These are phyloP conservation scores for Phycomyces nitens DNA, from an alignment of 192 early-diverging fungal species.

Conservation along the genomic window DNA sequence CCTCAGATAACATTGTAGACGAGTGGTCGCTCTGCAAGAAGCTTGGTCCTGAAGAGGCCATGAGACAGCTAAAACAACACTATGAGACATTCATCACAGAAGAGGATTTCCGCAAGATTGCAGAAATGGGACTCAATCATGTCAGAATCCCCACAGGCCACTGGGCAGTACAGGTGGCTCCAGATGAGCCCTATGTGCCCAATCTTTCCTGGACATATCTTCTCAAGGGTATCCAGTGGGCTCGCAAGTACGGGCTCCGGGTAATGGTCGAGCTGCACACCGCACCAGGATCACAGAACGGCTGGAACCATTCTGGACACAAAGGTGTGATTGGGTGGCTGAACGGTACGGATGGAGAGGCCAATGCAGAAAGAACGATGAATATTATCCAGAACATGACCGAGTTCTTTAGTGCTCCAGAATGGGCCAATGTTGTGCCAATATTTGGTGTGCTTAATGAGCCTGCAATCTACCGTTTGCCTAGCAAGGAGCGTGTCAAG, in stretches of 20 bases:
- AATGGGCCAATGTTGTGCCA: slow-evolving; percentile 41
- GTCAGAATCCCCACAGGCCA: slow-evolving; percentile 68
- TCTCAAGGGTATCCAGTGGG: slow-evolving; percentile 55
- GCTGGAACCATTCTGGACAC: slow-evolving; percentile 55
- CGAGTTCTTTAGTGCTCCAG: slow-evolving; percentile 46
- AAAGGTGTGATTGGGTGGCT: slow-evolving; percentile 39
- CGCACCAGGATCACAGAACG: slow-evolving; percentile 74
- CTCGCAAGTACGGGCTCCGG: slow-evolving; percentile 59
- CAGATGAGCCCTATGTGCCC: slow-evolving; percentile 60
- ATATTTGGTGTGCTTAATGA: slow-evolving; percentile 52
- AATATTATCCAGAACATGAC: slow-evolving; percentile 50
- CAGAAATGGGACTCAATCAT: slow-evolving; percentile 59
- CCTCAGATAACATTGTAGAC: slow-evolving; percentile 41
- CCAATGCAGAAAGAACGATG: slow-evolving; percentile 49
- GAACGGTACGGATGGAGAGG: slow-evolving; percentile 36
- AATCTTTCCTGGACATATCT: slow-evolving; percentile 55
- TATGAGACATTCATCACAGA: slow-evolving; percentile 62
- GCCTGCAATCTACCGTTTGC: slow-evolving; percentile 33
- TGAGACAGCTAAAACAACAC: slow-evolving; percentile 45
- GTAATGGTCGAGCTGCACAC: slow-evolving; percentile 68
- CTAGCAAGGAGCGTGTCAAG: neutral
- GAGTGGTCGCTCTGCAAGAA: slow-evolving; percentile 61
- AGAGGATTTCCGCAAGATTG: slow-evolving; percentile 51
- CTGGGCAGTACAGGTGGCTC: slow-evolving; percentile 58
- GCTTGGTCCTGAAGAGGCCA: slow-evolving; percentile 54